phyloP scores from a whole-genome alignment of 2,329 filamentous ascomycete genomes.

The Talaromyces marneffei region DNA sequence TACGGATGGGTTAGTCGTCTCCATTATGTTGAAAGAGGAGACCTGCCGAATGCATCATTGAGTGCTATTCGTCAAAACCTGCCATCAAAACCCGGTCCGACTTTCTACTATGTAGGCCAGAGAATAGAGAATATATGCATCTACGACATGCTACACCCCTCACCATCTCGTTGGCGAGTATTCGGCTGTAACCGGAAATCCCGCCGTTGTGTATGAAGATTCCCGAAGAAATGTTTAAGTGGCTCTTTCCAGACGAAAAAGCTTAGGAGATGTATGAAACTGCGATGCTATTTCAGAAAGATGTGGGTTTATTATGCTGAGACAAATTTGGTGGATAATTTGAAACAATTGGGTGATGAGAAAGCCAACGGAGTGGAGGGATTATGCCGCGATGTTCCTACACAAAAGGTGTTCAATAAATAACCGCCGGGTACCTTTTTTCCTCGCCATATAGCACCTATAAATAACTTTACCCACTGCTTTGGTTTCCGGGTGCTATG shows the following conservation, averaged over 20 bases:
- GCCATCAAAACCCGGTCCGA: slow-evolving; percentile 36
- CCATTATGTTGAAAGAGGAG: neutral
- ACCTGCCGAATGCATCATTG: neutral
- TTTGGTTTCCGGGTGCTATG: neutral
- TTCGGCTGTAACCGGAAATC: slow-evolving; percentile 37
- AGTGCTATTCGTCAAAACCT: slow-evolving; percentile 26
- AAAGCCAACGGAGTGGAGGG: slow-evolving; percentile 24
- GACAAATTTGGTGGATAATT: slow-evolving; percentile 24
- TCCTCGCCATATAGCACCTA: neutral
- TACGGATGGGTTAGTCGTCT: slow-evolving; percentile 34
- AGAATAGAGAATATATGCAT: slow-evolving; percentile 44
- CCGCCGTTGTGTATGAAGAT: slow-evolving; percentile 22
- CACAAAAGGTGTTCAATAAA: no score
- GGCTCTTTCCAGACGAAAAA: slow-evolving; percentile 19
- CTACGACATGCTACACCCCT: slow-evolving; percentile 36
- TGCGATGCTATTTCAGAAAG: slow-evolving; percentile 44
- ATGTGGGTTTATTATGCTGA: slow-evolving; percentile 52
- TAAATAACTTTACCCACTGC: neutral
- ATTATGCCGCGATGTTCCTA: slow-evolving; percentile 17
- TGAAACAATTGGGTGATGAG: slow-evolving; percentile 21
- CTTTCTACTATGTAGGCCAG: slow-evolving; percentile 41
- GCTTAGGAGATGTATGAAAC: slow-evolving; percentile 50
- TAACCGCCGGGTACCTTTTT: no score
- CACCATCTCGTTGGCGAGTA: slow-evolving; percentile 39
- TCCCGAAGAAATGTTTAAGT: slow-evolving; percentile 23